Base-by-base conservation (phyloP, 257 asterid species). In the Jacaranda mimosifolia region DNA sequence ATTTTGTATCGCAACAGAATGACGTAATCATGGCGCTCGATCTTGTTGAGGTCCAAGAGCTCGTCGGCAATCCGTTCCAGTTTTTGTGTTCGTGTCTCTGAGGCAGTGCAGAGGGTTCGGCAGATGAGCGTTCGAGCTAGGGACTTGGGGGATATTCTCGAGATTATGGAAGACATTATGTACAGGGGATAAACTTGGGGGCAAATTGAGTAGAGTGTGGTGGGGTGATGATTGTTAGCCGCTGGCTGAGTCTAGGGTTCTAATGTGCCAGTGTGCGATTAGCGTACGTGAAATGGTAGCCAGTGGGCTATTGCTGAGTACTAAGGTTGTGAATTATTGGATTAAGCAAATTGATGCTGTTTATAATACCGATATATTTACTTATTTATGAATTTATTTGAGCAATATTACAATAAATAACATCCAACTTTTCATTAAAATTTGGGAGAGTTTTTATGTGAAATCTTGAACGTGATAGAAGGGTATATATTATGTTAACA, bases 1-100 rank as follows among this genome's bases (percentile, higher is more conserved):
- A 92, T 77, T 81, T 94, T 92, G 80, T 87, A 83, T 52, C 88
- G 82, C 49, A 91, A 78, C 3, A 94, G 88, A 69, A 92, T 86
- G 64, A 58, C 85, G 76, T 89, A 94, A 63, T 94, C 97, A 68
- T 88, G 86, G 72, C 87, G 93, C 89, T 94, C 98, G 80, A 92
- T 70, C 84, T 86, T 92, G 78, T 83, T 88, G 71, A 94, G 94
- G 80, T 72, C 72, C 64, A 94, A 63, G 67, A 92, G 94, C 70
- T 86, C 90, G 81, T 85, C 89, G 59, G 98, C 96, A 62, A 94
- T 90, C 26, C 94, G 94, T 59, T 92, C 96, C 32, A 94, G 91
- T 78, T 92, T 94, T 11, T 82, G 86, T 68, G 89, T 85, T 35
- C 83, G 89, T 45, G 80, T 53, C 55, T 77, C 90, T 14, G 79